Percentiles rank a stretch among this genome's conserved stretches.
These are phyloP conservation scores for Botrytis fabae DNA, from an alignment of 2,329 filamentous ascomycete species.

Conservation along the genomic window DNA sequence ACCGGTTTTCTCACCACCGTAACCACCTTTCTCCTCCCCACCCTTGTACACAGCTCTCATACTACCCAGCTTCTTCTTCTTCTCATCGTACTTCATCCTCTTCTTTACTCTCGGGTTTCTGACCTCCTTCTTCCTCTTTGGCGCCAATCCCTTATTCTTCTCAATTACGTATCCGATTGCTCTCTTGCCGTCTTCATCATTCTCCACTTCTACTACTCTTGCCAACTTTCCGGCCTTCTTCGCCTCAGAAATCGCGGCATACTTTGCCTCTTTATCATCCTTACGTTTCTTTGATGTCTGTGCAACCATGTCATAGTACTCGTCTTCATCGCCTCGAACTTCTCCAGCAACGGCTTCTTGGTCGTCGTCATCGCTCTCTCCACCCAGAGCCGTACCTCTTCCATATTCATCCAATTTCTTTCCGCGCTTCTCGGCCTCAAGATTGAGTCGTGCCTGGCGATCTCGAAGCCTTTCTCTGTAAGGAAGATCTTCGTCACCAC, in stretches of 20 bases:
- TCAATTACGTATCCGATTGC: constrained; percentile 91
- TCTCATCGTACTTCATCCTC: constrained; percentile 92
- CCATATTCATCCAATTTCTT: constrained; percentile 62
- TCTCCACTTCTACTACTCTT: constrained; percentile 65
- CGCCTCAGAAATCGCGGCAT: constrained; percentile 59
- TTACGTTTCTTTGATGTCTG: constrained; percentile 68
- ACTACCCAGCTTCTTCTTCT: constrained; percentile 93
- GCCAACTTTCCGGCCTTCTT: constrained; percentile 62
- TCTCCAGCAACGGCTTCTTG: constrained; percentile 47
- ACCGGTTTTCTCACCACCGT: constrained; percentile 89
- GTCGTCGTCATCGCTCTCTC: constrained; percentile 49
- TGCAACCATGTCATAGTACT: constrained; percentile 90
- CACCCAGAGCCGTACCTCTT: constrained; percentile 63
- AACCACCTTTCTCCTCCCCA: constrained; percentile 79
- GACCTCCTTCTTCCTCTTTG: constrained; percentile 88
- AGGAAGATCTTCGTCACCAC: constrained; percentile 80
- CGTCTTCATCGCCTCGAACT: constrained; percentile 53
- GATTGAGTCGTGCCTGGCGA: constrained; percentile 79
- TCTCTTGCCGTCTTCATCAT: constrained; percentile 80
- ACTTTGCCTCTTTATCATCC: constrained; percentile 65
- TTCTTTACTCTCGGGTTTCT: constrained; percentile 97
- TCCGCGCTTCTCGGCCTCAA: constrained; percentile 83
- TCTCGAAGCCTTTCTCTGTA: constrained; percentile 87
- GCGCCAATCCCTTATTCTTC: constrained; percentile 95
- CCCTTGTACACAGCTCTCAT: constrained; percentile 85